Evolutionary conservation across 306 rosid species (phyloP), one percentile per base, ranked within the genome.

Genomic region (Inga laurina): DNA sequence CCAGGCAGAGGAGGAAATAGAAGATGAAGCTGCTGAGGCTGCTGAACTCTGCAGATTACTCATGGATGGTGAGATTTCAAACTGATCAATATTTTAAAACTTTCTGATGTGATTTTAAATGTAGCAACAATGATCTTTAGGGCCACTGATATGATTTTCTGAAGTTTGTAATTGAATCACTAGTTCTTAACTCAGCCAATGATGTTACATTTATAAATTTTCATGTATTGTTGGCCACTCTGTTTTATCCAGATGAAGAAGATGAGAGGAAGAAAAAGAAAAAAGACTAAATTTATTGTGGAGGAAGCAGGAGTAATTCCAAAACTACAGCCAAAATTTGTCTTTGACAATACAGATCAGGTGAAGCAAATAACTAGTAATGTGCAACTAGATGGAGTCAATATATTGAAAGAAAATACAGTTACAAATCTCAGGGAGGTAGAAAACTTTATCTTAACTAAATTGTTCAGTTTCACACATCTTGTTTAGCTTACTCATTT

Each of bases 11-110:
- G 99, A 95, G 87, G 99, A 92, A 84, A 89, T 86, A 65, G 97
- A 95, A 89, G 99, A 95, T 88, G 97, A 95, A 73, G 93, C 89
- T 18, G 94, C 98, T 41, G 98, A 95, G 92, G 98, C 99, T 13
- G 93, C 97, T 10, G 99, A 93, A 72, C 82, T 95, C 77, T 86
- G 92, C 92, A 85, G 91, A 87, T 84, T 95, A 85, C 99, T 95
- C 70, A 89, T 93, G 96, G 99, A 93, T 81, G 97, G 99, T 95
- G 91, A 84, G 91, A 21, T 35, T 83, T 75, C 24, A 77, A 78
- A 27, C 43, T 82, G 72, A 39, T 35, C 24, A 71, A 74, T 70
- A 35, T n/a, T 80, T 72, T 52, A 24, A 68, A 68, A 71, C 41
- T 77, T 69, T 43, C 71, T 70, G 4, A 61, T 45, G 7, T 68